Percentiles rank a stretch among this genome's conserved stretches.
These are phyloP conservation scores for Solanum tacnaense DNA, from an alignment of 257 asterid species.

Conservation along the genomic window DNA sequence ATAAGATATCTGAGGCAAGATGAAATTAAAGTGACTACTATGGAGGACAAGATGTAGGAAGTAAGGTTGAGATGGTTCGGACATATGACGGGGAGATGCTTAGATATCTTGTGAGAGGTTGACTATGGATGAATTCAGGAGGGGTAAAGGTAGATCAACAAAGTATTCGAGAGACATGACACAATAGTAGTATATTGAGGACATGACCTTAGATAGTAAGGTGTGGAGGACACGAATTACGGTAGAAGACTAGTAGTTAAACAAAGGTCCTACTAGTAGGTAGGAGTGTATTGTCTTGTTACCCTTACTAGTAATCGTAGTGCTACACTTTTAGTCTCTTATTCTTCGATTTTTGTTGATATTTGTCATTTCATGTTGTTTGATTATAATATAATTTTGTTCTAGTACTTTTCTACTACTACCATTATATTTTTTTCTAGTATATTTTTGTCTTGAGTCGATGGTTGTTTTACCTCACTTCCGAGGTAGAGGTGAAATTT, in stretches of 20 bases:
- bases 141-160: too few species aligned
- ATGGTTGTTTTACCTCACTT: not conserved
- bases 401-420: too few species aligned
- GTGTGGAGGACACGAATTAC: not conserved
- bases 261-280: not conserved
- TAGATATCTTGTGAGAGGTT: not conserved
- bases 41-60: not conserved
- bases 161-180: not conserved
- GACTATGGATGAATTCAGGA: not conserved
- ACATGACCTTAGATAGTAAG: too few species aligned
- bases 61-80: not conserved
- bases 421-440: too few species aligned
- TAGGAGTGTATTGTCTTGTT: not conserved
- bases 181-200: too few species aligned
- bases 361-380: too few species aligned
- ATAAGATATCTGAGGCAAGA: not conserved
- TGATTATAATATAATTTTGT: too few species aligned
- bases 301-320: not conserved
- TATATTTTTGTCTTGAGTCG: not conserved
- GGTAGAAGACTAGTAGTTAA: too few species aligned
- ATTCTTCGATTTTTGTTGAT: too few species aligned
- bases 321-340: not conserved
- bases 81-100: not conserved
- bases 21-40: not conserved
- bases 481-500: not conserved